Conservation (phyloP, 2,329 filamentous ascomycete genomes). For the Fusarium miscanthi region DNA sequence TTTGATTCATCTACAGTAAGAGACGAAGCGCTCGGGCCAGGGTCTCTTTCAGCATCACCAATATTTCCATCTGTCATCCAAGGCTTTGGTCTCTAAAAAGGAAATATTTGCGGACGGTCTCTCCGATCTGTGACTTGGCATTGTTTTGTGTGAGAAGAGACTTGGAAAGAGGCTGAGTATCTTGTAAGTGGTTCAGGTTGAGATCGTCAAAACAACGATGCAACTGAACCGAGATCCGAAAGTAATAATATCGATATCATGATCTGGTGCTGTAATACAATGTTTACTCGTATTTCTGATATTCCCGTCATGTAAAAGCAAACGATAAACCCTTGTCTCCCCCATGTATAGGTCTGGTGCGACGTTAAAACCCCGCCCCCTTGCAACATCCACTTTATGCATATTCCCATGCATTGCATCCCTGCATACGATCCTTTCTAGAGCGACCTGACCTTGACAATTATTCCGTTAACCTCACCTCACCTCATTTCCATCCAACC, state of each 20-base stretch:
- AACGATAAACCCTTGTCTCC: slow-evolving; percentile 23
- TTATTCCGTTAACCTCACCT: neutral
- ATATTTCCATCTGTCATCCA: neutral
- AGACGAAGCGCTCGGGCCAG: slow-evolving; percentile 35
- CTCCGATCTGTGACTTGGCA: slow-evolving; percentile 10
- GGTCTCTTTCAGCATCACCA: slow-evolving; percentile 5
- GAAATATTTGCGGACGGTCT: neutral
- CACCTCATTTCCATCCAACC: slow-evolving; percentile 2
- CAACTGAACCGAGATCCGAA: neutral
- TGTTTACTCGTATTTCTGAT: slow-evolving; percentile 15
- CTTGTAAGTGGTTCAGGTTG: neutral
- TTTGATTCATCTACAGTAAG: slow-evolving; percentile 33
- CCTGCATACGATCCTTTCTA: slow-evolving; percentile 16
- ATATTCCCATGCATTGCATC: slow-evolving; percentile 32
- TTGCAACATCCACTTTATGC: slow-evolving; percentile 38
- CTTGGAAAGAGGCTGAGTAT: neutral
- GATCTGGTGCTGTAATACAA: neutral
- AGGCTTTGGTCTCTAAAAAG: slow-evolving; percentile 6
- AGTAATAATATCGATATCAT: neutral
- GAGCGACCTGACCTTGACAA: neutral
- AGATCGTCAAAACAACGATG: neutral
- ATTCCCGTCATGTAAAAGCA: slow-evolving; percentile 22
- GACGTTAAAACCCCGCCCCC: slow-evolving; percentile 25
- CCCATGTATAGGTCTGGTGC: slow-evolving; percentile 20
- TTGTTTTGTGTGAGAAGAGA: neutral